These are phyloP conservation scores for Cnidoscolus chayamansa DNA, from an alignment of 441 rosid species.

Conservation along the genomic window DNA sequence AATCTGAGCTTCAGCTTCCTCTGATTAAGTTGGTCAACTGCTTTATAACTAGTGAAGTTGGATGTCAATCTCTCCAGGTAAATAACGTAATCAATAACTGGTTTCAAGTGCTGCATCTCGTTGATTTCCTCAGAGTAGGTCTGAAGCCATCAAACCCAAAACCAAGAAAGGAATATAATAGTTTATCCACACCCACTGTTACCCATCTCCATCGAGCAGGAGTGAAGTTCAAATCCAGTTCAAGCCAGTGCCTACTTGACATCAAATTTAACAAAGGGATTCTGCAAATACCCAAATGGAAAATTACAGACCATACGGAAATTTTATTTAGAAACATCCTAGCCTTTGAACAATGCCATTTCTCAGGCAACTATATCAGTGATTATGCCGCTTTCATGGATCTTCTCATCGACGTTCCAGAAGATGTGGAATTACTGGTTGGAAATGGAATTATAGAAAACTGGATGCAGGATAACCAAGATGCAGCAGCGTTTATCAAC, in stretches of 20 bases:
- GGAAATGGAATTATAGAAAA: slow-evolving; percentile 1
- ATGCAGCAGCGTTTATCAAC: background rate
- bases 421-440: slow-evolving; percentile 3
- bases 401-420: background rate
- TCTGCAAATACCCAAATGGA: background rate
- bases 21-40: background rate
- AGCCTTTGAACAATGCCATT: background rate
- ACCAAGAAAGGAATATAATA: background rate
- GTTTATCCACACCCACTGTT: background rate
- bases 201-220: background rate
- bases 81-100: too few species aligned
- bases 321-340: background rate
- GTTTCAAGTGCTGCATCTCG: background rate
- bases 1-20: background rate
- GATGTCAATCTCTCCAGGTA: background rate
- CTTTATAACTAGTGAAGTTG: background rate
- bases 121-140: background rate
- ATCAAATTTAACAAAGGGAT: background rate
- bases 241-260: background rate
- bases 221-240: background rate
- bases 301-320: background rate
- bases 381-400: background rate
- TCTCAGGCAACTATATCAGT: background rate
- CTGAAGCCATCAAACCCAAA: background rate
- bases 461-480: background rate